A percentile compares a stretch with the other conserved stretches of the same genome.
These are phyloP conservation scores for Lactifluus volemus DNA, from an alignment of 768 basidiomycete genomes.

Conservation along the genomic window DNA sequence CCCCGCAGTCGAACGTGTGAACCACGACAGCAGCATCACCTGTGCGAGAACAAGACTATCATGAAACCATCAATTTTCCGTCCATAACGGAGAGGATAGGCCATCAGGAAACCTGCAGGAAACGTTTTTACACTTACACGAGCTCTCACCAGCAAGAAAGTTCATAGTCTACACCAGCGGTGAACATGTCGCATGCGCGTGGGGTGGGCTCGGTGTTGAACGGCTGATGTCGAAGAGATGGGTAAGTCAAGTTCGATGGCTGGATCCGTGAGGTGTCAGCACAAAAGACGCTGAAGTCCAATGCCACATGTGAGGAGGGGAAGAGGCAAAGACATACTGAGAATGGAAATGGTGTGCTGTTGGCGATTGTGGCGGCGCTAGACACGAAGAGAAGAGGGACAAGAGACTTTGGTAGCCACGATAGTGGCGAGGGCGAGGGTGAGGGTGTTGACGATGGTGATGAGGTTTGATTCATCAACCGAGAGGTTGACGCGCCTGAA, in stretches of 20 bases:
- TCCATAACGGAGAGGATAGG: no score
- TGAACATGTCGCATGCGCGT: slow-evolving; percentile 45
- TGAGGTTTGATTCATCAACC: slow-evolving; percentile 22
- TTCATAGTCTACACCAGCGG: slow-evolving; percentile 54
- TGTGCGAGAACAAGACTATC: no score
- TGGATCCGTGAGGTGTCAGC: slow-evolving; percentile 21
- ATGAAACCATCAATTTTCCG: no score
- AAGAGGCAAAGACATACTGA: slow-evolving; percentile 23
- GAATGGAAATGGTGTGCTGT: slow-evolving; percentile 18
- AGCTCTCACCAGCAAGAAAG: no score
- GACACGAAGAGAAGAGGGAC: slow-evolving; percentile 26
- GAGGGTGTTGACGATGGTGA: slow-evolving; percentile 11
- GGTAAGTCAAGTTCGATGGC: background rate
- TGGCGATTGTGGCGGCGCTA: background rate
- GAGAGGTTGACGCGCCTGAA: slow-evolving; percentile 11
- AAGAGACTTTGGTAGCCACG: slow-evolving; percentile 1
- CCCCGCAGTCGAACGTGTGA: no score
- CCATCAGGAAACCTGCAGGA: no score
- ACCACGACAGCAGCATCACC: no score
- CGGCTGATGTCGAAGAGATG: slow-evolving; percentile 9
- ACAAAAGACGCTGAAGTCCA: background rate
- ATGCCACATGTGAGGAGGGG: background rate
- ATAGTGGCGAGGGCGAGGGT: background rate
- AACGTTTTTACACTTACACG: no score
- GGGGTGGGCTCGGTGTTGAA: slow-evolving; percentile 23